These are phyloP conservation scores for Vinca minor DNA, from an alignment of 257 asterid genomes.

Conservation along the genomic window DNA sequence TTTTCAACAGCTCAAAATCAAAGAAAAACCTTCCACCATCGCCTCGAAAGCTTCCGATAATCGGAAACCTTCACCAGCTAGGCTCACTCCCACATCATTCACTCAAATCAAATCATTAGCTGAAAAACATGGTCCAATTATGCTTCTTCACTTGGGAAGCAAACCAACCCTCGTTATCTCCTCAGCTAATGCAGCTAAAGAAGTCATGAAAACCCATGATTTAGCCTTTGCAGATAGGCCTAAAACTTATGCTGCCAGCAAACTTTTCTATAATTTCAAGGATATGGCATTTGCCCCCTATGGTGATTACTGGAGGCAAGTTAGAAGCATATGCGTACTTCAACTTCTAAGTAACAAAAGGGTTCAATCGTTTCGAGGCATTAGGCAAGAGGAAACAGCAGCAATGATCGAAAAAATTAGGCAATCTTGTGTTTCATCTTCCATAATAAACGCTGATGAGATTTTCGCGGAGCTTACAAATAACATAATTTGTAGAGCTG, in stretches of 20 bases:
- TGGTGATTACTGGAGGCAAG: conserved; percentile 32
- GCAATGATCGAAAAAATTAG: conserved; percentile 15
- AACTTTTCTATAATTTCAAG: conserved; percentile 21
- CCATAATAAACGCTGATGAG: conserved; percentile 17
- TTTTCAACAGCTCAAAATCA: not conserved
- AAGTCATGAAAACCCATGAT: conserved; percentile 45
- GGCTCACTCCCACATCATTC: conserved; percentile 28
- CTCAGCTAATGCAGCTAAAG: conserved; percentile 35
- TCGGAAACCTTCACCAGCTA: conserved; percentile 55
- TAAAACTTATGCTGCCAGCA: not conserved
- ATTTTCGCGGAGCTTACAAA: conserved; percentile 14
- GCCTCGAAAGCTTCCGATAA: conserved; percentile 41
- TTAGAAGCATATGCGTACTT: conserved; percentile 25
- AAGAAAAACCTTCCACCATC: conserved; percentile 35
- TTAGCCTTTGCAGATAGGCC: conserved; percentile 33
- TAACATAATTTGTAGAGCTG: conserved; percentile 21
- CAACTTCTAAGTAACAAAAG: conserved; percentile 29
- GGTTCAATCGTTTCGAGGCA: conserved; percentile 19
- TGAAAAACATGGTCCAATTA: conserved; percentile 33
- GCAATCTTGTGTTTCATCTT: not conserved
- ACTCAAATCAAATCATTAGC: conserved; percentile 30
- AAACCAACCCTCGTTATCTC: conserved; percentile 33
- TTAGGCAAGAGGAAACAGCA: conserved; percentile 25
- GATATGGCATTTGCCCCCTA: conserved; percentile 19
- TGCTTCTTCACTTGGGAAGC: conserved; percentile 47